phyloP scores from a whole-genome alignment of 176 grass and related monocot species.

The sorghum (Sorghum bicolor) region DNA sequence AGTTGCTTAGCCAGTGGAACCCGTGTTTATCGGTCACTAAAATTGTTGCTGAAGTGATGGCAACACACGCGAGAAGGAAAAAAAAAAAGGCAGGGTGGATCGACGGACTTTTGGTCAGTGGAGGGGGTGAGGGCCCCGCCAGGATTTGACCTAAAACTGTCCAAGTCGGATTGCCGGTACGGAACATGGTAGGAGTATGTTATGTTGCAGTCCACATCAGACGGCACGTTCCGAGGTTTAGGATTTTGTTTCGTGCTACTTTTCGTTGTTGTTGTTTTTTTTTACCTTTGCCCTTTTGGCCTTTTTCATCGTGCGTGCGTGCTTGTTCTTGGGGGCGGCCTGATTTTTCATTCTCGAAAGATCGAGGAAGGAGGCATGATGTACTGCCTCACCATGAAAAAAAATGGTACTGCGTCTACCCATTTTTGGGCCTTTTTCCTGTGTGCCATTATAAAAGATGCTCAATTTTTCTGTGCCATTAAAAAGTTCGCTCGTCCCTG shows the following conservation, averaged over 20 bases:
- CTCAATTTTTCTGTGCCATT: no score
- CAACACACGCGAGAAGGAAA: not conserved
- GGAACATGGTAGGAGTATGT: not conserved
- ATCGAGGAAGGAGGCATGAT: not conserved
- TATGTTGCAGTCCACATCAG: conserved; percentile 23
- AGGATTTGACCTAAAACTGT: conserved; percentile 29
- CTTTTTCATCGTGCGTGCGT: not conserved
- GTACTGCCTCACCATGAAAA: not conserved
- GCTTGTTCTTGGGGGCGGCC: not conserved
- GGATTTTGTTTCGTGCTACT: not conserved
- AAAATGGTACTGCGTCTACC: no score
- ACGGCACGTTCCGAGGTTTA: conserved; percentile 9
- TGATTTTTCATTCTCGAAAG: not conserved
- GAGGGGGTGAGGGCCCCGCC: not conserved
- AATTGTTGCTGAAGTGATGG: not conserved
- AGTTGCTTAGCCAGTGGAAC: not conserved
- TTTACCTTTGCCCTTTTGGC: not conserved
- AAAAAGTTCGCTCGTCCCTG: no score
- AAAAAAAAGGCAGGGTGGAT: not conserved
- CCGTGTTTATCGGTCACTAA: not conserved
- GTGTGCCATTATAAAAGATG: no score
- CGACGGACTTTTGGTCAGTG: not conserved
- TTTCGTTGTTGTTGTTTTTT: not conserved
- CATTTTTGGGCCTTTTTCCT: no score
- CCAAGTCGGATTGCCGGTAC: conserved; percentile 23